Evolutionary conservation across 2,329 filamentous ascomycete genomes (phyloP).

Genomic region (Phialophora tarda): DNA sequence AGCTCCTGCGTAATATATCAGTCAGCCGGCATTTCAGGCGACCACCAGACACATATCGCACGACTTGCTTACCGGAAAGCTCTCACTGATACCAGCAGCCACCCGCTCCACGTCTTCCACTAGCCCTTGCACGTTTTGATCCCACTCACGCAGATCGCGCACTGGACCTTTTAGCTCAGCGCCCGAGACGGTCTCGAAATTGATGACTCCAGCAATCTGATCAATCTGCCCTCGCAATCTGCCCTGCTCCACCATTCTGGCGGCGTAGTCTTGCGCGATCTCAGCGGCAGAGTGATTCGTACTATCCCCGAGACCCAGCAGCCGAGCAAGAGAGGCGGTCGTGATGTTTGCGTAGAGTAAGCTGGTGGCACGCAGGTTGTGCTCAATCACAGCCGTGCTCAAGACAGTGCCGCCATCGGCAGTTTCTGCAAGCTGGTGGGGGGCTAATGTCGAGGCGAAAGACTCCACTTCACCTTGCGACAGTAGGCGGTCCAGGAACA

Average conservation of each 20-base stretch:
- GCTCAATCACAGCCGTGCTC: constrained; percentile 90
- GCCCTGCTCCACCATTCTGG: constrained; percentile 94
- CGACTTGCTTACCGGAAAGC: constrained; percentile 70
- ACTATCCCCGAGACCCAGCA: constrained; percentile 71
- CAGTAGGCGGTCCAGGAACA: constrained; percentile 89
- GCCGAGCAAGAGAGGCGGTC: constrained; percentile 73
- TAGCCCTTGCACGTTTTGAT: constrained; percentile 81
- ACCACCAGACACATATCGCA: not conserved
- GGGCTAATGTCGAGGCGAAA: constrained; percentile 78
- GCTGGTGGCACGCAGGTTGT: constrained; percentile 88
- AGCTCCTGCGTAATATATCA: constrained; percentile 29
- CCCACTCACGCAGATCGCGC: constrained; percentile 82
- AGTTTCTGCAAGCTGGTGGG: constrained; percentile 89
- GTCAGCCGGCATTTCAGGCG: constrained; percentile 16
- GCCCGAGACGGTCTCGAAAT: constrained; percentile 78
- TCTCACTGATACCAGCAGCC: constrained; percentile 77
- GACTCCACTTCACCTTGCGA: constrained; percentile 80
- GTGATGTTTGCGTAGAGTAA: constrained; percentile 78
- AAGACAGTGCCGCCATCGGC: constrained; percentile 91
- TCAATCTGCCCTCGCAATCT: constrained; percentile 87
- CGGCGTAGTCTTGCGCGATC: constrained; percentile 87
- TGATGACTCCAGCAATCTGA: constrained; percentile 87
- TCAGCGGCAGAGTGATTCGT: constrained; percentile 60
- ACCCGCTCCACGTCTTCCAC: constrained; percentile 90
- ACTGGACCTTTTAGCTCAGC: constrained; percentile 68